Conservation (phyloP, 192 early-diverging fungal genomes). For the Rhizophagus clarus region DNA sequence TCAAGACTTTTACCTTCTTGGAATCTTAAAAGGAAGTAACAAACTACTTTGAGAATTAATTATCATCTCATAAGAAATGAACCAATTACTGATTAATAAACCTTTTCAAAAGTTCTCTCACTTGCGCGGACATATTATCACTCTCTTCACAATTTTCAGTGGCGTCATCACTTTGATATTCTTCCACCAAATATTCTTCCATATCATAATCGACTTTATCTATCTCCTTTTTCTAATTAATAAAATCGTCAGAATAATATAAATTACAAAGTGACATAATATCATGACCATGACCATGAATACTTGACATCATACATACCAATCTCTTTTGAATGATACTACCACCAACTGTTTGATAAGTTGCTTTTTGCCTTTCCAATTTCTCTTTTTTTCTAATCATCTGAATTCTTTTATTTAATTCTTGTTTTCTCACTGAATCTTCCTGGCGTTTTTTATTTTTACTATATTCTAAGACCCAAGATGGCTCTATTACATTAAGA, state of each 20-base stretch:
- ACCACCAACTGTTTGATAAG: constrained; percentile 28
- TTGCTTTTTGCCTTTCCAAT: constrained; percentile 36
- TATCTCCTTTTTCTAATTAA: constrained; percentile 13
- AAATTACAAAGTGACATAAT: neutral
- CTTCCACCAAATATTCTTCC: constrained; percentile 54
- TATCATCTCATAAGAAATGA: neutral
- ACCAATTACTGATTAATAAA: constrained; percentile 34
- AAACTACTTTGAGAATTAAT: too few species aligned
- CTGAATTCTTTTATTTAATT: constrained; percentile 42
- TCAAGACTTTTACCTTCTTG: constrained; percentile 12
- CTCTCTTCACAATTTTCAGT: constrained; percentile 33
- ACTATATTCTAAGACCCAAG: constrained; percentile 43
- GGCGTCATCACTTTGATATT: constrained; percentile 66
- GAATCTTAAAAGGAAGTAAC: neutral
- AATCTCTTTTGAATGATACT: neutral
- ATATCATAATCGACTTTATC: constrained; percentile 40
- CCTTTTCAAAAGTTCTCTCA: constrained; percentile 55
- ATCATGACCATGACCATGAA: neutral
- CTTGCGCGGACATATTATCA: constrained; percentile 55
- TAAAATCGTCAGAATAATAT: neutral
- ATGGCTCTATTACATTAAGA: constrained; percentile 32
- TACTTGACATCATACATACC: neutral
- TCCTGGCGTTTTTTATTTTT: constrained; percentile 32
- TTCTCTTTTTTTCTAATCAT: constrained; percentile 42
- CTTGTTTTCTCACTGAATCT: constrained; percentile 32